These are phyloP conservation scores for Trichocladium antarcticum DNA, from an alignment of 495 filamentous ascomycete species.

Conservation along the genomic window DNA sequence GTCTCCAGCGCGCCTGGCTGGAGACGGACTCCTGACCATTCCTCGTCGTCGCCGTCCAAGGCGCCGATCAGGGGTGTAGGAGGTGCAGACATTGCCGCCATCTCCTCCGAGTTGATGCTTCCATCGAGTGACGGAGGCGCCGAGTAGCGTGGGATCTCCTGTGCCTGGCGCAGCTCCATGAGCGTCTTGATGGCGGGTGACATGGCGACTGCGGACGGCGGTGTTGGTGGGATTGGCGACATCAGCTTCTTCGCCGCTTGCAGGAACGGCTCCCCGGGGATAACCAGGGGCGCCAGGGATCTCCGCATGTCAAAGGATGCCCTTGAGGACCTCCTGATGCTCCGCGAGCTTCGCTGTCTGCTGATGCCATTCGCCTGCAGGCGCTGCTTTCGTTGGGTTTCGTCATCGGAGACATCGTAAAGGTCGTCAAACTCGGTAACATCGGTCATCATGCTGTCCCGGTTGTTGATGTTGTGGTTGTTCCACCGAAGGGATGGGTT, in stretches of 20 bases:
- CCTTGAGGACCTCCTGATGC: slow-evolving; percentile 18
- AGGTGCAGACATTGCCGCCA: slow-evolving; percentile 66
- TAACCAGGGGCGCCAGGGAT: slow-evolving; percentile 57
- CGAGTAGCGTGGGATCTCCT: slow-evolving; percentile 57
- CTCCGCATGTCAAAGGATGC: slow-evolving; percentile 26
- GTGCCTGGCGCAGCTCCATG: slow-evolving; percentile 43
- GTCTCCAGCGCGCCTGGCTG: slow-evolving; percentile 68
- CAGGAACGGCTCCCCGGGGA: slow-evolving; percentile 40
- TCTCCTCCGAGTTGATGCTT: slow-evolving; percentile 73
- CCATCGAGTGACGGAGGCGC: slow-evolving; percentile 82
- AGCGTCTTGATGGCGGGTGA: slow-evolving; percentile 61
- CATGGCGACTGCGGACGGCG: slow-evolving; percentile 63
- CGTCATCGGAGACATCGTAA: slow-evolving; percentile 70
- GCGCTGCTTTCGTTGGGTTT: slow-evolving; percentile 24
- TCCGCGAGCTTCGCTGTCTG: slow-evolving; percentile 27
- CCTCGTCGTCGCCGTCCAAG: slow-evolving; percentile 38
- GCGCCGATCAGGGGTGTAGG: slow-evolving; percentile 63
- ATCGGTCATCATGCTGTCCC: slow-evolving; percentile 43
- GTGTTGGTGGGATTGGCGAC: slow-evolving; percentile 67
- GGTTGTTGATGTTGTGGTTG: slow-evolving; percentile 22
- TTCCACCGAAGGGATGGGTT: slow-evolving; percentile 44
- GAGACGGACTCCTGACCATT: slow-evolving; percentile 58
- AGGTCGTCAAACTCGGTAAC: slow-evolving; percentile 69
- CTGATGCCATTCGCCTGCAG: slow-evolving; percentile 27
- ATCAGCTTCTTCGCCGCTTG: slow-evolving; percentile 24